Base-by-base conservation (phyloP, 805 yeast genomes). In the Kuraishia hungarica region DNA sequence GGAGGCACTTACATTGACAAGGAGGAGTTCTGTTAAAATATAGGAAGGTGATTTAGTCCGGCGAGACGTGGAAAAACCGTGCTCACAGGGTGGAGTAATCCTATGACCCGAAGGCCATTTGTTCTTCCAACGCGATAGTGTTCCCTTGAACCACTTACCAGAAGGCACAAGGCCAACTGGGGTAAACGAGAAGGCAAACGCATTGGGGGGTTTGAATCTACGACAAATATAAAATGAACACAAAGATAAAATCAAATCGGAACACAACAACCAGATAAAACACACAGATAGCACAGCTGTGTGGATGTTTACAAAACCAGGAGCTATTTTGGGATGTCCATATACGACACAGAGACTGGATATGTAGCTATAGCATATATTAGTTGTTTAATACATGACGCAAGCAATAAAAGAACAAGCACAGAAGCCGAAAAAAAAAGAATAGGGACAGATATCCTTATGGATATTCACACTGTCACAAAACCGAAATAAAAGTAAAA, bases 31-130 rank as follows among this genome's bases (percentile, higher is more conserved):
- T 35, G 7, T 47, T 22, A 21, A 17, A 23, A 53, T 53, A 43
- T 53, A 53, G 55, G 55, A 53, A 49, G 39, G 55, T 53, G 55
- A 53, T 53, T 49, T 22, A 50, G 51, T 50, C 55, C 51, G 15
- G 28, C 21, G 24, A 26, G 22, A 21, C 24, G 29, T 20, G 15
- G 48, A 39, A 21, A 28, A 21, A 21, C 17, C 28, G 20, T 23
- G 19, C 26, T 26, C 43, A 20, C 56, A 28, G 53, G 56, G 56
- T 54, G 56, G 56, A 54, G 56, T 54, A 47, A 29, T 51, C 56
- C 56, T 49, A 24, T 24, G 51, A 19, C 39, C 43, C 19, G 17
- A 46, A 19, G 35, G 35, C 35, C 22, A 39, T 19, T 43, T 46
- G 20, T n/a, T 54, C 52, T 54, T 29, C 56, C 56, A 54, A 50